A percentile compares a stretch with the other conserved stretches of the same genome.
Evolutionary conservation across 2,329 filamentous ascomycete species (phyloP).

Genomic region (Magnaporthiopsis incrustans): DNA sequence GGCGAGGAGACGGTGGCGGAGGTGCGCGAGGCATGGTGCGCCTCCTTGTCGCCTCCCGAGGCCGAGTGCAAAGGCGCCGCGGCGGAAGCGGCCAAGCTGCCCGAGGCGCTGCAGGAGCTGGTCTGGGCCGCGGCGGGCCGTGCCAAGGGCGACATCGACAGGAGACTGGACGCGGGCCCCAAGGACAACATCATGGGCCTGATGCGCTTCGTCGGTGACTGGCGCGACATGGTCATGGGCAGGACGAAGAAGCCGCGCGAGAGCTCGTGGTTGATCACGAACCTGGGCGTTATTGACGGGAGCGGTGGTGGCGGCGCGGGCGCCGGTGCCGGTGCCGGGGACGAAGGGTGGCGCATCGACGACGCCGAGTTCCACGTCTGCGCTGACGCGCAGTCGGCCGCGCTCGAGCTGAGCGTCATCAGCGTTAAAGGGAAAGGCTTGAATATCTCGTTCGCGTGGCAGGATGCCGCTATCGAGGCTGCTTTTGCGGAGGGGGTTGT

Average conservation of each 20-base stretch:
- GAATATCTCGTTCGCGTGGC: neutral
- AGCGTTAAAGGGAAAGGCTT: neutral
- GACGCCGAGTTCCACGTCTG: neutral
- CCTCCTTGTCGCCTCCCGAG: too few relatives aligned
- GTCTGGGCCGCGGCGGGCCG: neutral
- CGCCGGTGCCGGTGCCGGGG: too few relatives aligned
- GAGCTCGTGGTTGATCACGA: neutral
- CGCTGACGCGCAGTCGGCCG: neutral
- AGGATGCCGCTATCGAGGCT: neutral
- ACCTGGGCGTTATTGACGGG: neutral
- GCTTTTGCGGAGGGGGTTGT: neutral
- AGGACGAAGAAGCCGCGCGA: neutral
- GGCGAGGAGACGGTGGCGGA: too few relatives aligned
- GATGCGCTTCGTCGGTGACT: slow-evolving; percentile 1
- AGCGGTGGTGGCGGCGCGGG: neutral
- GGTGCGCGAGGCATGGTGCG: too few relatives aligned
- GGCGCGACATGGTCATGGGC: neutral
- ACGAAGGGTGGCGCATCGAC: neutral
- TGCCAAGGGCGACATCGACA: neutral
- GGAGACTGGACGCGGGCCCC: neutral
- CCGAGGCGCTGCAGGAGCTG: neutral
- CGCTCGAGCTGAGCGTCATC: neutral
- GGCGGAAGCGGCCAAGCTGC: neutral
- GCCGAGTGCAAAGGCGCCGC: too few relatives aligned
- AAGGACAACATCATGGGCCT: neutral